Evolutionary conservation across 2,329 filamentous ascomycete species (phyloP).

Genomic region (Xylariomycetidae sp.): DNA sequence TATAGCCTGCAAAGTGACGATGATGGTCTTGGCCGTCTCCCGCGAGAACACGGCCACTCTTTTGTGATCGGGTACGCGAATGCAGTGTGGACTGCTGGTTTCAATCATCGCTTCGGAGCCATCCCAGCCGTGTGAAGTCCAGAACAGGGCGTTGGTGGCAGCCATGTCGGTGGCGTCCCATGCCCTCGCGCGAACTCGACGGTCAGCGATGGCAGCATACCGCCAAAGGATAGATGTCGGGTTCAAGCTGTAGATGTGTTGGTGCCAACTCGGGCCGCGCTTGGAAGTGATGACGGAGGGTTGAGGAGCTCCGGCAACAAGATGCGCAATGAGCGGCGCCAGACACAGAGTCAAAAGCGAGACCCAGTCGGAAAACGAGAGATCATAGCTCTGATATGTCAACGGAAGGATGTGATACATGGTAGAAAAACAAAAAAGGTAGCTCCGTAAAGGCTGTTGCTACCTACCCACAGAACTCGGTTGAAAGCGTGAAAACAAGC

Average conservation of each 20-base stretch:
- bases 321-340: conserved; percentile 26
- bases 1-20: conserved; percentile 19
- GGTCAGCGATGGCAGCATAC: conserved; percentile 28
- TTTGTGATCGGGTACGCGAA: conserved; percentile 10
- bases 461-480: too few species aligned
- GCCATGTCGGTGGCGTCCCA: conserved; percentile 25
- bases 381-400: conserved; percentile 6
- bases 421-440: too few species aligned
- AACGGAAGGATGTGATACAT: too few species aligned
- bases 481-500: too few species aligned
- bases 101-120: conserved; percentile 24
- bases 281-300: conserved; percentile 14
- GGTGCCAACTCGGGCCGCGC: conserved; percentile 23
- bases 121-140: conserved; percentile 28
- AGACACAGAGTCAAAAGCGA: conserved; percentile 25
- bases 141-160: conserved; percentile 29
- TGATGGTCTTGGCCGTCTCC: conserved; percentile 15
- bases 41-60: conserved; percentile 9
- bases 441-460: too few species aligned
- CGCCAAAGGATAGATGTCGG: conserved; percentile 32
- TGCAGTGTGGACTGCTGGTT: conserved; percentile 8
- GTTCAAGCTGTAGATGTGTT: conserved; percentile 25
- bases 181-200: conserved; percentile 22
- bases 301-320: conserved; percentile 21
- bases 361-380: conserved; percentile 24